These are phyloP conservation scores for Phytophthora citrophthora DNA, from an alignment of 352 stramenopile species.

Conservation along the genomic window DNA sequence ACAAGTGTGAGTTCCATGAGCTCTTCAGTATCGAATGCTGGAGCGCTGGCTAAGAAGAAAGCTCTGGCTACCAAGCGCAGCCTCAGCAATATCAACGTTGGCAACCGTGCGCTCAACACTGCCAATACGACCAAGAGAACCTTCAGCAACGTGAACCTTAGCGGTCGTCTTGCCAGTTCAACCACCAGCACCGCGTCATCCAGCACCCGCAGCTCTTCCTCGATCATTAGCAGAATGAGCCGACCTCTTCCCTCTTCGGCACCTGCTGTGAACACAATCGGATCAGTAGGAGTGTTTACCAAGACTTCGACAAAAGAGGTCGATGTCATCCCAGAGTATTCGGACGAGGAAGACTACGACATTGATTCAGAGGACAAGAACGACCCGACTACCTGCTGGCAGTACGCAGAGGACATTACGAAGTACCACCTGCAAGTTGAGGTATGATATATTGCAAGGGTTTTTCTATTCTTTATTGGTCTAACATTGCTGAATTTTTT, in stretches of 20 bases:
- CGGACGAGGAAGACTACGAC: conserved; percentile 52
- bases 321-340: conserved; percentile 16
- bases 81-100: conserved; percentile 35
- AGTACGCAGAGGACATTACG: conserved; percentile 87
- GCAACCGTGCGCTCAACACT: conserved; percentile 24
- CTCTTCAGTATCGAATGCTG: conserved; percentile 24
- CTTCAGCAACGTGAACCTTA: conserved; percentile 34
- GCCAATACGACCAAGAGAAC: conserved; percentile 28
- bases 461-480: conserved; percentile 8
- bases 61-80: conserved; percentile 48
- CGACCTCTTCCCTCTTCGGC: conserved; percentile 35
- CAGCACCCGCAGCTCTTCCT: conserved; percentile 25
- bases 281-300: conserved; percentile 39
- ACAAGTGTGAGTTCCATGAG: conserved; percentile 47
- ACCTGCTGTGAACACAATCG: conserved; percentile 39
- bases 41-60: conserved; percentile 55
- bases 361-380: conserved; percentile 81
- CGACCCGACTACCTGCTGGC: conserved; percentile 68
- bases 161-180: conserved; percentile 13
- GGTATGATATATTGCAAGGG: conserved; percentile 26
- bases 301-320: conserved; percentile 34
- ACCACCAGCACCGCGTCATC: conserved; percentile 9
- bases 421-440: conserved; percentile 79
- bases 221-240: conserved; percentile 32
- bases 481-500: conserved; percentile 6